Evolutionary conservation across 1,284 basidiomycete genomes (phyloP).

Genomic region (Meira miltonrushii): DNA sequence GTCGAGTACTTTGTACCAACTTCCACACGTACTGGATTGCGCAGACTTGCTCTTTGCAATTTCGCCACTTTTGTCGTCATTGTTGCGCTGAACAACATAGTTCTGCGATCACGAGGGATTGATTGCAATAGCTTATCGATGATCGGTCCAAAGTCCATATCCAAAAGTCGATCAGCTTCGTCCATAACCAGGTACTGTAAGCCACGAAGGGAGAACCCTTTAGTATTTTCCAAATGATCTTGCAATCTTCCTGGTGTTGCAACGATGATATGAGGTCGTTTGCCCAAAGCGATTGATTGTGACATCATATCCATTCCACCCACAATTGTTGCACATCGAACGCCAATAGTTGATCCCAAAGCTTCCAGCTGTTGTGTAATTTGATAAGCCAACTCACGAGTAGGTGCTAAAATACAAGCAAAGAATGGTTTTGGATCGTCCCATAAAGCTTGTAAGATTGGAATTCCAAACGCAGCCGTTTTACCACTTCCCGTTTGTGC

Average conservation of each 20-base stretch:
- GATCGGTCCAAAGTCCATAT: conserved; percentile 94
- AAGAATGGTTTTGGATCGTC: conserved; percentile 90
- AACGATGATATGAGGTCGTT: conserved; percentile 76
- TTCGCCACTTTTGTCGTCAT: conserved; percentile 99
- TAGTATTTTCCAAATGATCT: conserved; percentile 95
- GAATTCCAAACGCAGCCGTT: conserved; percentile 93
- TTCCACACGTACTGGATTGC: conserved; percentile 90
- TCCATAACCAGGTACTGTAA: conserved; percentile 92
- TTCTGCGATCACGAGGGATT: conserved; percentile 88
- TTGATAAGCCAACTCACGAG: conserved; percentile 89
- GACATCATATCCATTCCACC: conserved; percentile 93
- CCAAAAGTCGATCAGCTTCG: conserved; percentile 91
- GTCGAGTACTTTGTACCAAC: conserved; percentile 93
- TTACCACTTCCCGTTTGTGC: conserved; percentile 97
- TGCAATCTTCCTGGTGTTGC: conserved; percentile 92
- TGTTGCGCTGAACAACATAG: conserved; percentile 97
- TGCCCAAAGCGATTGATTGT: conserved; percentile 87
- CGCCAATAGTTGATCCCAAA: conserved; percentile 69
- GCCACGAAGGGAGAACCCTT: conserved; percentile 83
- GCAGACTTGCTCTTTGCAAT: conserved; percentile 88
- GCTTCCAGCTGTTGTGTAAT: conserved; percentile 94
- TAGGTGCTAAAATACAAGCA: conserved; percentile 84
- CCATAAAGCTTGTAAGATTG: conserved; percentile 94
- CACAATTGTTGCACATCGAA: conserved; percentile 82
- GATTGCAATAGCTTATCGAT: conserved; percentile 96